A percentile compares a stretch with the other conserved stretches of the same genome.
phyloP scores from a whole-genome alignment of 2,329 filamentous ascomycete genomes.

The Tolypocladium sp. region DNA sequence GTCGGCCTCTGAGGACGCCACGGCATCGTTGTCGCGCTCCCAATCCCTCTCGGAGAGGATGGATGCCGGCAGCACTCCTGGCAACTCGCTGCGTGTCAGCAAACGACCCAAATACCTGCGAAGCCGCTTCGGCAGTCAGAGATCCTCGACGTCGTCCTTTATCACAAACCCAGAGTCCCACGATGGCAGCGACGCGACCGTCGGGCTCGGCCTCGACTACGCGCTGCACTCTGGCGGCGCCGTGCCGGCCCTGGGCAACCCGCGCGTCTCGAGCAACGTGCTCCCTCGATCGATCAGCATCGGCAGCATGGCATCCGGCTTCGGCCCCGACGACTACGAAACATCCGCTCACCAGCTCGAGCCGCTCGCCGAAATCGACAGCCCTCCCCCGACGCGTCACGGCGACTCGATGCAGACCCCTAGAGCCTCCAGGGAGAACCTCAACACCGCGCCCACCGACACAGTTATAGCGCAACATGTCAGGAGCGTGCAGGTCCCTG shows the following conservation, averaged over 20 bases:
- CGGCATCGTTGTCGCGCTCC: conserved; percentile 19
- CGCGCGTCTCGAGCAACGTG: conserved; percentile 40
- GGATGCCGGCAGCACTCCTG: conserved; percentile 38
- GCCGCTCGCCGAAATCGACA: conserved; percentile 39
- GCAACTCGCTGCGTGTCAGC: conserved; percentile 31
- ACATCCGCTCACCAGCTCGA: conserved; percentile 37
- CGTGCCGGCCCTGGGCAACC: conserved; percentile 43
- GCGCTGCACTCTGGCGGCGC: conserved; percentile 76
- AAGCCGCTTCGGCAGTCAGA: conserved; percentile 47
- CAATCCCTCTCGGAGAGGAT: conserved; percentile 19
- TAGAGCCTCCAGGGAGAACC: conserved; percentile 44
- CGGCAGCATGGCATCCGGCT: conserved; percentile 71
- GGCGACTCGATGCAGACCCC: conserved; percentile 59
- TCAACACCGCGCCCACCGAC: conserved; percentile 62
- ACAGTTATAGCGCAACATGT: conserved; percentile 84
- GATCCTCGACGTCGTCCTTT: conserved; percentile 53
- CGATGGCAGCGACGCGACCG: conserved; percentile 64
- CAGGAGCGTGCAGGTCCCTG: conserved; percentile 82
- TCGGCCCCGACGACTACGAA: conserved; percentile 50
- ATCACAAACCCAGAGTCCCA: conserved; percentile 42
- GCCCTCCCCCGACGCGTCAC: conserved; percentile 26
- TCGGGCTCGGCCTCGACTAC: conserved; percentile 62
- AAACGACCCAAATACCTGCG: conserved; percentile 49
- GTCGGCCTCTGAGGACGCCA: conserved; percentile 15
- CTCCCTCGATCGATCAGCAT: conserved; percentile 75